Percentiles rank a stretch among this genome's conserved stretches.
phyloP scores from a whole-genome alignment of 2,329 filamentous ascomycete species.

The Calonectria pauciramosa region DNA sequence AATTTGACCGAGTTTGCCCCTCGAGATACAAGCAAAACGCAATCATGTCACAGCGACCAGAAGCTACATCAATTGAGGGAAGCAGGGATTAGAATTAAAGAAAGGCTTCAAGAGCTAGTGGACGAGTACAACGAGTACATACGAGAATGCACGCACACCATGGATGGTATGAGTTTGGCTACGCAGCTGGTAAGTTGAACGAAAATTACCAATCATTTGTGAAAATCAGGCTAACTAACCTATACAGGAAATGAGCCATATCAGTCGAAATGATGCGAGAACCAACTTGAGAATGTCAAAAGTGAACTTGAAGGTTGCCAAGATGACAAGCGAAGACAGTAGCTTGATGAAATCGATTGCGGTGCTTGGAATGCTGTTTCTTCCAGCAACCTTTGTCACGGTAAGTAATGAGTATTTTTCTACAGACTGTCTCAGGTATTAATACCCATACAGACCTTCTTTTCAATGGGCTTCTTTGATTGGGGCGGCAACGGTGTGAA shows the following conservation, averaged over 20 bases:
- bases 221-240: neutral
- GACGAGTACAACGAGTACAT: conserved; percentile 35
- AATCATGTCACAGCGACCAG: neutral
- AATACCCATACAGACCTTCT: neutral
- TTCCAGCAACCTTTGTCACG: conserved; percentile 46
- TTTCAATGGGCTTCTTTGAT: conserved; percentile 1
- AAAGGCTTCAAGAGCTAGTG: conserved; percentile 29
- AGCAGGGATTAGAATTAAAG: conserved; percentile 12
- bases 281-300: conserved; percentile 16
- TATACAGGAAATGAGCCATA: conserved; percentile 10
- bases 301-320: conserved; percentile 29
- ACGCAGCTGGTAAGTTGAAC: conserved; percentile 28
- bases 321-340: conserved; percentile 29
- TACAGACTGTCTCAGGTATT: neutral
- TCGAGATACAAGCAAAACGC: neutral
- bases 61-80: neutral
- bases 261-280: conserved; percentile 28
- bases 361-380: conserved; percentile 41
- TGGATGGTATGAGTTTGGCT: conserved; percentile 33
- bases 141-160: conserved; percentile 30
- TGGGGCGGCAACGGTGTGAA: neutral
- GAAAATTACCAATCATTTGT: neutral
- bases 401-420: conserved; percentile 14
- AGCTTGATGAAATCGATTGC: conserved; percentile 36
- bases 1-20: neutral